Conservation (phyloP, 2,329 filamentous ascomycete species). For the Ceratocystis eucalypticola region DNA sequence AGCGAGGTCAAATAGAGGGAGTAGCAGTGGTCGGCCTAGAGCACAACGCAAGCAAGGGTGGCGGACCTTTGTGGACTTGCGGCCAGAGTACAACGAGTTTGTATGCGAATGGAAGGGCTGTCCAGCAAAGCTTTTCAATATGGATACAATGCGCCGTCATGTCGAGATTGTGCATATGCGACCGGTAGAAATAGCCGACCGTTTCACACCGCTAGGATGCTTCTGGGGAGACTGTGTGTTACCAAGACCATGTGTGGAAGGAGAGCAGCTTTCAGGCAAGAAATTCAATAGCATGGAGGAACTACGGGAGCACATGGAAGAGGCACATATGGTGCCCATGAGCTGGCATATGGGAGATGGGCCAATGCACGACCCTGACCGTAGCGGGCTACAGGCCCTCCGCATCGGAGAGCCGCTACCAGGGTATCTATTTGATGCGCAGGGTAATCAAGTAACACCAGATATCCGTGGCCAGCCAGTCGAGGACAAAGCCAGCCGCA, state of each 20-base stretch:
- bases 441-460: conserved; percentile 45
- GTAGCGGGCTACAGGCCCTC: conserved; percentile 18
- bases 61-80: conserved; percentile 29
- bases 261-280: background rate
- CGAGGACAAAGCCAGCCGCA: conserved; percentile 36
- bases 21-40: background rate
- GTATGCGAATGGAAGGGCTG: conserved; percentile 48
- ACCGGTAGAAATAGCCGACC: background rate
- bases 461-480: conserved; percentile 38
- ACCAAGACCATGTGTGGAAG: background rate
- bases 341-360: conserved; percentile 50
- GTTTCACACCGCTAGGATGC: conserved; percentile 20
- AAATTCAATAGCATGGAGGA: conserved; percentile 22
- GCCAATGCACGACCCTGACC: conserved; percentile 23
- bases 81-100: conserved; percentile 38
- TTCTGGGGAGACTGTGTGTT: conserved; percentile 26
- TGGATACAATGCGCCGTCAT: conserved; percentile 44
- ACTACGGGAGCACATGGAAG: conserved; percentile 40
- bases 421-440: conserved; percentile 37
- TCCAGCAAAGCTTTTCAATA: conserved; percentile 47
- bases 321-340: conserved; percentile 39
- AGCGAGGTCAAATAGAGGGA: background rate
- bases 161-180: conserved; percentile 37
- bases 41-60: background rate
- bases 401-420: conserved; percentile 27